Evolutionary conservation across 164 flowering plant species (phyloP), one percentile per base, ranked within the genome.

Genomic region (Vitis rupestris): DNA sequence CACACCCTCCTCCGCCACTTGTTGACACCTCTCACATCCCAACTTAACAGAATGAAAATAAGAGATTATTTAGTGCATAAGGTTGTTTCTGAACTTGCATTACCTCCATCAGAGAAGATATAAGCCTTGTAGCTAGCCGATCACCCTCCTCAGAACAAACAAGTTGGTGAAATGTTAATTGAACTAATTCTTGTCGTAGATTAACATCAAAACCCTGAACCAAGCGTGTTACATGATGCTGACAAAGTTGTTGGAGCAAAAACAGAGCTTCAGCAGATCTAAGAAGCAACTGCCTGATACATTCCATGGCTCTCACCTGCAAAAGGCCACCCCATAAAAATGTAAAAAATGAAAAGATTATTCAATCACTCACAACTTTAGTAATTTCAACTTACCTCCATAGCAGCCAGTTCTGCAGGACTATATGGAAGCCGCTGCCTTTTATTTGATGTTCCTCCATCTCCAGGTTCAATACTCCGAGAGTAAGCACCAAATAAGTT

Each of bases 121-220:
- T 87, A 69, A 95, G 93, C 76, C 92, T 83, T 50, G 97, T 95
- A 58, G 99, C 98, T 74, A 93, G 80, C 64, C 73, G 81, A 68
- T 95, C 98, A 65, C 98, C 99, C 70, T 91, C 97, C 73, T 91
- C 98, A 50, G 96, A 86, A 74, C 98, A 93, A 65, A 95, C 99
- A 50, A 95, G 78, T 63, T 95, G 97, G 74, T 88, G 94, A 70
- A 95, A 95, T 68, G 99, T 93, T 73, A 91, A 76, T 75, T 91
- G 93, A 74, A 84, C 80, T 57, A 91, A 60, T 70, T 83, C 61
- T 61, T 86, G 87, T 59, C 70, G 75, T 30, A 81, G 64, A 73
- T 67, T 82, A 64, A 83, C 84, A 82, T 91, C 95, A 72, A 93
- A 86, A 8, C 80, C 79, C 70, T 90, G 98, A 78, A 84, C 78